Base-by-base conservation (phyloP, 768 basidiomycete genomes). In the Boletus tomentosulus region DNA sequence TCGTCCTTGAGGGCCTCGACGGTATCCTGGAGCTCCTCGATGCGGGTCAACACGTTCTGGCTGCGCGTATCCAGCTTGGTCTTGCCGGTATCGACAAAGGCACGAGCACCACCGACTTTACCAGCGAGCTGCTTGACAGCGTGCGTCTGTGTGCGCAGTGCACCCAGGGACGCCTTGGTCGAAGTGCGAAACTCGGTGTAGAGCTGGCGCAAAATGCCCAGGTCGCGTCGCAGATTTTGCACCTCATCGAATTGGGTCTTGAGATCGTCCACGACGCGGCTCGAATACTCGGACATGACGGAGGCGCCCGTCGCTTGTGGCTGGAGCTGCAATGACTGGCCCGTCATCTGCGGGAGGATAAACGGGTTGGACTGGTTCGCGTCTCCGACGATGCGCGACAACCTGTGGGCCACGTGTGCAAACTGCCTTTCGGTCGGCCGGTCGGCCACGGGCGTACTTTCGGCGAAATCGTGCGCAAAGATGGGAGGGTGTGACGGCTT, bases 211-310 rank as follows among this genome's bases (percentile, higher is more conserved):
- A n/a, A 39, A 98, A 91, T 81, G 0, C 90, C 94, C 7, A 99
- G 77, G 65, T 98, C 97, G 1, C 95, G 84, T 12, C 97, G 87
- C 19, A 99, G 78, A 63, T 91, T 90, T 67, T 95, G 93, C 13
- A 98, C 87, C 64, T 97, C 94, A 69, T 96, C 92, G 65, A 94
- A 93, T 66, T 98, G 95, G 3, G 86, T 88, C 70, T 90, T 89
- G 55, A 98, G 79, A 64, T 96, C 92, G 8, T 75, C 74, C 12
- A 92, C 86, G 42, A 94, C 82, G 1, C 88, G 85, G 38, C 66
- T 76, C 12, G 88, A 83, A 64, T 88, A 84, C 46, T 90, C 86
- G 11, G 86, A 87, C 65, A 82, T 68, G 50, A 84, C 73, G 1
- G 89, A 89, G n/a, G 78, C 82, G 4, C 88, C 89, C 0, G 89